Percentiles rank a stretch among this genome's conserved stretches.
Conservation (phyloP, 371 early-diverging fungal species). For the Choanephora cucurbitarum region DNA sequence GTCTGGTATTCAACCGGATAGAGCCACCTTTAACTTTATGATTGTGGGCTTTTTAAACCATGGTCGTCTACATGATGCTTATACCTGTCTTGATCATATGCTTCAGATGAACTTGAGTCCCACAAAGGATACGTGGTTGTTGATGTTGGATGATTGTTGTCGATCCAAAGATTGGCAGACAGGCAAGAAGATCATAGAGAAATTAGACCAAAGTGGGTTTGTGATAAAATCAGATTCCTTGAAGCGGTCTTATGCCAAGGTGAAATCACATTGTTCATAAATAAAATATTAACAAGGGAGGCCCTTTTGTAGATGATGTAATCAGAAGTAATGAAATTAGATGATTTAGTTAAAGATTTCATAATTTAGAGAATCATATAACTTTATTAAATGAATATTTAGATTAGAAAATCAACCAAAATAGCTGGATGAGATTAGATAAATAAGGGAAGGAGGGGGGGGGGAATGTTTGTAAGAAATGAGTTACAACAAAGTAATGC, state of each 20-base stretch:
- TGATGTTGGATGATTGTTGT: slow-evolving; percentile 36
- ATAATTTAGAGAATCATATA: too few species aligned
- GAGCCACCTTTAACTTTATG: slow-evolving; percentile 49
- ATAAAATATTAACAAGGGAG: slow-evolving; percentile 5
- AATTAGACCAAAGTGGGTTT: slow-evolving; percentile 41
- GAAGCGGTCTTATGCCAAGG: slow-evolving; percentile 31
- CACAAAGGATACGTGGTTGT: slow-evolving; percentile 43
- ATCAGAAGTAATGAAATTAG: too few species aligned
- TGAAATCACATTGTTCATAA: slow-evolving; percentile 32
- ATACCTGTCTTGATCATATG: slow-evolving; percentile 38
- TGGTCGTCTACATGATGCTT: slow-evolving; percentile 40
- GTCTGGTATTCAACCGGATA: slow-evolving; percentile 36
- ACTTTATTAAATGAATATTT: too few species aligned
- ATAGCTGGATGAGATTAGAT: too few species aligned
- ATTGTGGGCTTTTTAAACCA: slow-evolving; percentile 40
- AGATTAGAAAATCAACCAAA: too few species aligned
- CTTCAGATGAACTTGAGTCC: slow-evolving; percentile 28
- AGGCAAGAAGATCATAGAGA: slow-evolving; percentile 26
- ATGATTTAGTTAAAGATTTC: too few species aligned
- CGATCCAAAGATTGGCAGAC: slow-evolving; percentile 26
- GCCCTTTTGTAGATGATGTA: not conserved
- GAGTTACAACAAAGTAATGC: too few species aligned
- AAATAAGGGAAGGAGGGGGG: too few species aligned
- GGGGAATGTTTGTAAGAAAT: too few species aligned
- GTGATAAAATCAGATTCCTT: slow-evolving; percentile 31